Evolutionary conservation across 2,329 filamentous ascomycete species (phyloP), one percentile per base, ranked within the genome.

Genomic region (Arthrinium puccinioides): DNA sequence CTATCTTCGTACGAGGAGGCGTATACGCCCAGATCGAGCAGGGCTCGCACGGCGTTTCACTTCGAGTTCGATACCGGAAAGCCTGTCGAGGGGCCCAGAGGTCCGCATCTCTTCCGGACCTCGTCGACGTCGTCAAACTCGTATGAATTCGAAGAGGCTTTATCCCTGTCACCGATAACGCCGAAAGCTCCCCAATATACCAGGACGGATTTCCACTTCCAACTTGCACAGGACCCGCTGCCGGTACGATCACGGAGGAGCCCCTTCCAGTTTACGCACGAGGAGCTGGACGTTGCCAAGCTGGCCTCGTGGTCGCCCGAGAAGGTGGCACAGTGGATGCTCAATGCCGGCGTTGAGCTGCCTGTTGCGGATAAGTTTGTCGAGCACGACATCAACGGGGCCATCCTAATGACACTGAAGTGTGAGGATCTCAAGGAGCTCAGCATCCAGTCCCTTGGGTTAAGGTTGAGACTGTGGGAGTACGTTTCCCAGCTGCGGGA

Each of bases 311-410:
- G 84, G 87, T 74, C 76, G 11, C 81, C 85, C 4, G 74, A 80
- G 53, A 82, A 87, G 63, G 85, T 92, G 29, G 84, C 84, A 38
- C 79, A 85, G 53, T 92, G 86, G 76, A 92, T 96, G 87, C 76
- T 82, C 53, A 78, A 87, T 57, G 77, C 81, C 30, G 87, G 86
- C 49, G 80, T 94, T 55, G 89, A 95, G 56, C 66, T 78, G 36
- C 66, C 72, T 6, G 72, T 90, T 35, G 82, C 92, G 9, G 82
- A 94, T 52, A 86, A 84, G 49, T 96, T 98, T 53, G 74, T 89
- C 44, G 76, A 84, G 51, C 94, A 98, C 59, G 90, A 98, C 55
- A 96, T 98, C 58, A 87, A 83, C 19, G 90, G 90, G 11, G 73
- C 79, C 5, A 86, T 97, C 39, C 67, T 97, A 15, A 79, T 94